Base-by-base conservation (phyloP, 805 yeast genomes). In the Nadsonia fulvescens region DNA sequence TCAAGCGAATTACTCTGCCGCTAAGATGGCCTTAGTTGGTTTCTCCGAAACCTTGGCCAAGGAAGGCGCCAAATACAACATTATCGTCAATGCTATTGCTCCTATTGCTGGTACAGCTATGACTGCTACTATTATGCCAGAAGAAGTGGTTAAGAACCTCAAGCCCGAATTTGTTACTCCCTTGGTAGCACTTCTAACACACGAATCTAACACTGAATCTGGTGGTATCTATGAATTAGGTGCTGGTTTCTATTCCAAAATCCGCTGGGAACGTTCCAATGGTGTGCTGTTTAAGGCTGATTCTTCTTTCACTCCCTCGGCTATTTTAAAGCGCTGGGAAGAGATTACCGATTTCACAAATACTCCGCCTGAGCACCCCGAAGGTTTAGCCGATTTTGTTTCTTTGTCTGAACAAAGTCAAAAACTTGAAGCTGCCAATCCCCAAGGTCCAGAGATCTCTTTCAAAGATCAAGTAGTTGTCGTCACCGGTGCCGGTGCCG, bases 41-140 rank as follows among this genome's bases (percentile, higher is more conserved):
- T 68, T 86, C 40, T 75, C 92, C 24, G 94, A 86, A 53, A 82
- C 95, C 6, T 65, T 83, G 44, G 93, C 95, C 14, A 83, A 81
- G 55, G 98, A 86, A 54, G 98, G 98, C 38, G 65, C 50, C 27
- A 78, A 64, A 46, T 68, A 76, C 56, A 81, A 82, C 55, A 86
- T 86, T 46, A 57, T 58, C 35, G 79, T 76, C 24, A 86, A 86
- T 49, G 70, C 72, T 18, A 82, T 86, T 56, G 94, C 93, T 4
- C 95, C 96, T 13, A 63, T 86, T 37, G 96, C 96, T 12, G 77
- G 83, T 44, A 78, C 93, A 17, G 70, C 94, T 59, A 83, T 86
- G 95, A 86, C 96, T 13, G 94, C 82, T 56, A 66, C 71, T 15
- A 65, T 86, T 27, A 56, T 86, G 40, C 94, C 96, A 16, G 76